Evolutionary conservation across 2,329 filamentous ascomycete genomes (phyloP), one percentile per base, ranked within the genome.

Genomic region (Emericellopsis cladophorae): DNA sequence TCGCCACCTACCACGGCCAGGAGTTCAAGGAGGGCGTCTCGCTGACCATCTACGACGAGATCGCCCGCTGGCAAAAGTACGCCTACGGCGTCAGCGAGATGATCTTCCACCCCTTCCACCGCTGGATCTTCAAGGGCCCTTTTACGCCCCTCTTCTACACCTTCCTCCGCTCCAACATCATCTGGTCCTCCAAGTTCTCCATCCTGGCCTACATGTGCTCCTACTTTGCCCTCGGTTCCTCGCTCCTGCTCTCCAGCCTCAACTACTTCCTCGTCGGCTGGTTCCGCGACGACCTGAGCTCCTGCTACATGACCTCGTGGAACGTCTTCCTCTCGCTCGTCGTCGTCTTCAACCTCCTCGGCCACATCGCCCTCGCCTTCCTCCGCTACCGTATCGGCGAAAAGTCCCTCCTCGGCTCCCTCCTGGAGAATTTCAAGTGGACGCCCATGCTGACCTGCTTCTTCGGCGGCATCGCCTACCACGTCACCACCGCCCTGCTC

Each of bases 1-100:
- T 86, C 1, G 82, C 74, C 10, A 72, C 78, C 0, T 87, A 84
- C 60, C 75, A 79, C 41, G 72, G 74, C 31, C 72, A 77, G 5
- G 81, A 76, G 7, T 87, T 86, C 61, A 76, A 85, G 51, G 81
- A 85, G 50, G 81, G 81, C 45, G 81, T 85, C 0, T 84, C 79
- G 0, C 65, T 85, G 14, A 84, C 81, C 0, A 77, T 84, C 8
- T 84, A 84, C 51, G 81, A 84, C 46, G 81, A 85, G 51, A 61
- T 85, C 31, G 72, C 74, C 11, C 74, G 81, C 37, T 84, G 81
- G 81, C 76, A 84, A 52, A 84, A 84, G 60, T 81, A 84, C 42
- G 77, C 79, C 0, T 84, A 81, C 48, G 81, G 81, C 7, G 81
- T 78, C 52, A 82, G 78, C 51, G 81, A 84, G 56, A 61, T 85